Conservation (phyloP, 441 rosid genomes). For the Metrosideros polymorpha region DNA sequence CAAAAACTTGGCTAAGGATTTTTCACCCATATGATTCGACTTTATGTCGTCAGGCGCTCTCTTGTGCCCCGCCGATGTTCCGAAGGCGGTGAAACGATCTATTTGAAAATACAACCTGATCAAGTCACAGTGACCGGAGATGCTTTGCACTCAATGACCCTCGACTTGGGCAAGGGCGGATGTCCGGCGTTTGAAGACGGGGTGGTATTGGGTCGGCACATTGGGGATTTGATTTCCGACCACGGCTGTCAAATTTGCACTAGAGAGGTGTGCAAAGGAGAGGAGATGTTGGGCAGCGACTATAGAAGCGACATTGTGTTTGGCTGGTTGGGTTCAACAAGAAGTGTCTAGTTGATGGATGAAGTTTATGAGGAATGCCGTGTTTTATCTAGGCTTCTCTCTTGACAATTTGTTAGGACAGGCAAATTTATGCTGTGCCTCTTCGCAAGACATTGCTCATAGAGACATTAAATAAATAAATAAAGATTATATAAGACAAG, state of each 20-base stretch:
- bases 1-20: no score
- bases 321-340: conserved; percentile 24
- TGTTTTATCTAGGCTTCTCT: conserved; percentile 4
- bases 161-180: neutral
- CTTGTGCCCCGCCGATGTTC: neutral
- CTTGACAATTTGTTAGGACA: no score
- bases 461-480: no score
- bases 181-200: neutral
- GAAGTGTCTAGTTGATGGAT: conserved; percentile 16
- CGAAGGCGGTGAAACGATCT: neutral
- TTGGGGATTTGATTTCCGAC: neutral
- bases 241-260: neutral
- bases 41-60: neutral
- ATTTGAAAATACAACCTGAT: no score
- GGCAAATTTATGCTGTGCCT: no score
- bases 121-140: neutral
- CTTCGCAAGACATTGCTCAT: no score
- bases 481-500: no score
- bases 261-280: neutral
- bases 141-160: neutral
- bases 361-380: conserved; percentile 11
- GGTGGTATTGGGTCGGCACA: neutral
- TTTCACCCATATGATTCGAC: neutral
- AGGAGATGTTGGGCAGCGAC: neutral
- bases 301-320: neutral